Conservation (phyloP, 129 eudicot species). For the Glebionis coronaria region DNA sequence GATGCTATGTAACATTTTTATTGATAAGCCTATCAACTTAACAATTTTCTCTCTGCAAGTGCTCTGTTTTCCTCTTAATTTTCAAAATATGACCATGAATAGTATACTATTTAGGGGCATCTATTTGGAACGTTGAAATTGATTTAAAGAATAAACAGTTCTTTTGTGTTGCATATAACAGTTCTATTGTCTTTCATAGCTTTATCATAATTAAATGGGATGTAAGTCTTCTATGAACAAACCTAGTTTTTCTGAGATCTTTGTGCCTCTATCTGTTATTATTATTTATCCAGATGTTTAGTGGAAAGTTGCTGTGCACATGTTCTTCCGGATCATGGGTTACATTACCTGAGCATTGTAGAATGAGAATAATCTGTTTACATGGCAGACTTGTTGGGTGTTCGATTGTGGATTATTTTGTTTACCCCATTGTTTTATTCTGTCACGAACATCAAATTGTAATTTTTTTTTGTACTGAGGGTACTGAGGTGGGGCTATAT, state of each 20-base stretch:
- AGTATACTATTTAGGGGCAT: neutral
- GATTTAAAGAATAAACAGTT: neutral
- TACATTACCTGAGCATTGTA: neutral
- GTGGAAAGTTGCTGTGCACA: neutral
- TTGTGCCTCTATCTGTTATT: neutral
- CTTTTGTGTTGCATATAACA: neutral
- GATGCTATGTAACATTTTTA: constrained; percentile 11
- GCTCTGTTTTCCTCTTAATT: neutral
- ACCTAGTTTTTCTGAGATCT: neutral
- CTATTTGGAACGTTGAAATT: neutral
- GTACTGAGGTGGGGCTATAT: neutral
- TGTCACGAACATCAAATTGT: neutral
- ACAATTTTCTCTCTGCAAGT: neutral
- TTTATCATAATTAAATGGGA: neutral
- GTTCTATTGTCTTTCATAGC: neutral
- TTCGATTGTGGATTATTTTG: neutral
- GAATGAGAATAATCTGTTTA: neutral
- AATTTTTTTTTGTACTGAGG: neutral
- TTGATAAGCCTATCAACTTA: neutral
- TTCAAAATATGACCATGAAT: neutral
- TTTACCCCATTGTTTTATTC: neutral
- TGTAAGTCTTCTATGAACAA: constrained; percentile 1
- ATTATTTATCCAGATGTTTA: neutral
- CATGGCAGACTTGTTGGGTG: neutral
- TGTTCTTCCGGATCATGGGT: neutral